These are phyloP conservation scores for Escovopsis sp. DNA, from an alignment of 2,329 filamentous ascomycete species.

Conservation along the genomic window DNA sequence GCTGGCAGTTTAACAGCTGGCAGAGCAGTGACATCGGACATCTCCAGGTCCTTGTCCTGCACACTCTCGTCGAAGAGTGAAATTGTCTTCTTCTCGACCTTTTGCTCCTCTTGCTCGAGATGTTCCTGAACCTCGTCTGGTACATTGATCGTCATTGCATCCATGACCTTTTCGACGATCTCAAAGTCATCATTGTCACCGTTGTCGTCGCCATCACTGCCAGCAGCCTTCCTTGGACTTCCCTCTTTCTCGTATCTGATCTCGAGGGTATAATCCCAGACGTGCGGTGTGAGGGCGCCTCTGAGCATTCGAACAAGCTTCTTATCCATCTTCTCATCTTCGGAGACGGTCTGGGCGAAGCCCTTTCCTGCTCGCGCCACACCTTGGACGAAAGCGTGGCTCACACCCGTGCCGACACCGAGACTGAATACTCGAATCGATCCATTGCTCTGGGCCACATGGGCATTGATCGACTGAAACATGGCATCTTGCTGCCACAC, in stretches of 20 bases:
- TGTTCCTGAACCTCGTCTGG: constrained; percentile 7
- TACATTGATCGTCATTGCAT: constrained; percentile 28
- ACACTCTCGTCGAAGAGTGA: constrained; percentile 43
- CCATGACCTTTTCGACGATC: constrained; percentile 42
- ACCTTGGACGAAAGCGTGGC: constrained; percentile 39
- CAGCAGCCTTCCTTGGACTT: no score
- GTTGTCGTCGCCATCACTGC: not conserved
- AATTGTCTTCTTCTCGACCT: constrained; percentile 26
- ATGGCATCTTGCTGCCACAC: constrained; percentile 32
- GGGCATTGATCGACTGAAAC: constrained; percentile 29
- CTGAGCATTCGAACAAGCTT: constrained; percentile 64
- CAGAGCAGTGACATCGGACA: constrained; percentile 9
- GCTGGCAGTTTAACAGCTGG: constrained; percentile 31
- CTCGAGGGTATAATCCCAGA: constrained; percentile 48
- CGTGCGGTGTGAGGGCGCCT: constrained; percentile 50
- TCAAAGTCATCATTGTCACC: constrained; percentile 41
- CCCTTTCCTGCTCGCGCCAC: constrained; percentile 39
- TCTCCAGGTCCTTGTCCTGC: constrained; percentile 26
- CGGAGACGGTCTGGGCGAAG: constrained; percentile 46
- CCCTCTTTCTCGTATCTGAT: constrained; percentile 35
- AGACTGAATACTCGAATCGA: constrained; percentile 38
- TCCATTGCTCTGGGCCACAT: constrained; percentile 25
- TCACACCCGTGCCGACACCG: constrained; percentile 36
- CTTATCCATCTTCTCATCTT: constrained; percentile 50
- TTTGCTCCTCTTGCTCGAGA: constrained; percentile 4